These are phyloP conservation scores for Penicillium roqueforti DNA, from an alignment of 495 filamentous ascomycete genomes.

Conservation along the genomic window DNA sequence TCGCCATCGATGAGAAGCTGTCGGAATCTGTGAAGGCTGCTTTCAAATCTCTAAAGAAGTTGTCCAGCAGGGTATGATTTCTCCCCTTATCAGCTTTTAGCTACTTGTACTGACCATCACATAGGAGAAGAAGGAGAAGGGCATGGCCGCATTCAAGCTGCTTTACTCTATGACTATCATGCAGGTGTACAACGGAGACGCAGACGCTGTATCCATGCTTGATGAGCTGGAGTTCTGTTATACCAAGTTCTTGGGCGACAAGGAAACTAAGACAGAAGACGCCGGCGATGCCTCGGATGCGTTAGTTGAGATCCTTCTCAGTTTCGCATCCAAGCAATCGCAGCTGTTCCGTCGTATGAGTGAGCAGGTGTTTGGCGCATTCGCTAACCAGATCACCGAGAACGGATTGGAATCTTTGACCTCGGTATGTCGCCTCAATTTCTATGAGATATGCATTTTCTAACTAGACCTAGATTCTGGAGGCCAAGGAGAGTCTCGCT, in stretches of 20 bases:
- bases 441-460: background rate
- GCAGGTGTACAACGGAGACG: conserved; percentile 83
- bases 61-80: conserved; percentile 54
- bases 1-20: conserved; percentile 60
- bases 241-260: conserved; percentile 52
- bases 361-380: conserved; percentile 78
- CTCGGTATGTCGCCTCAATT: conserved; percentile 31
- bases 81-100: background rate
- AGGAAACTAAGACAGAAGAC: conserved; percentile 44
- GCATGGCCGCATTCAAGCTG: conserved; percentile 62
- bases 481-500: conserved; percentile 71
- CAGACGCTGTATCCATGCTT: conserved; percentile 72
- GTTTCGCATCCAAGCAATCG: conserved; percentile 82
- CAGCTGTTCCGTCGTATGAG: conserved; percentile 80
- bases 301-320: conserved; percentile 80
- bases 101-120: conserved; percentile 3
- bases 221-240: conserved; percentile 71
- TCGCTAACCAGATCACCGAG: conserved; percentile 65
- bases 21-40: conserved; percentile 56
- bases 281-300: conserved; percentile 64
- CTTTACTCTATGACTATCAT: conserved; percentile 82
- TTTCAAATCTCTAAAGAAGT: conserved; percentile 60
- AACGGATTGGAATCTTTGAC: conserved; percentile 70
- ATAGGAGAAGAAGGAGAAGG: conserved; percentile 38
- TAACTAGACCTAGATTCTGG: conserved; percentile 51